Base-by-base conservation (phyloP, 345 rosid genomes). In the Excoecaria cochinchinensis region DNA sequence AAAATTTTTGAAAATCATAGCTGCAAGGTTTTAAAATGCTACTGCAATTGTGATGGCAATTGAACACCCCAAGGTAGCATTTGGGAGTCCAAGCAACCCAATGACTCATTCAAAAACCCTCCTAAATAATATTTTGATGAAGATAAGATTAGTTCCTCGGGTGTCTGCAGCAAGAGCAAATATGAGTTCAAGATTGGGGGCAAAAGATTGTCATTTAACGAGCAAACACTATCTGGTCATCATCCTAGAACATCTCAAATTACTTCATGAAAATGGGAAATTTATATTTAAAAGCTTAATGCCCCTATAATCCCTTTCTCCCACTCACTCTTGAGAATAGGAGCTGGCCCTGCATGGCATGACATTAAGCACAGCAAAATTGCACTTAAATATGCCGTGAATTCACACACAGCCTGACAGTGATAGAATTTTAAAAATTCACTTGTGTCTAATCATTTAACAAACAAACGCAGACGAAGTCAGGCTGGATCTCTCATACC, bases 361-460 rank as follows among this genome's bases (percentile, higher is more conserved):
- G 25, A 13, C 38, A 24, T 13, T 8, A 19, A 8, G 69, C 24
- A 47, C 67, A 57, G 36, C 25, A 24, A 67, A 58, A 62, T 39
- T 42, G 44, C 51, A 70, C 44, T 65, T 21, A 64, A 71, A 40
- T 64, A 44, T 40, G 48, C 19, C 36, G 42, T 53, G 14, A 63
- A 55, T 51, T 67, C 16, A 40, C n/a, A 64, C 10, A 65, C 12
- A 51, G 12, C 44, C 44, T 5, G 55, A 71, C 52, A 70, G 39
- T 67, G 69, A 70, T 19, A 58, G 24, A 66, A 79, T 46, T 51
- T 22, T 52, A 50, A 22, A 42, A n/a, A 70, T 65, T 66, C 47
- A 64, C 40, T 52, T 39, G 67, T 31, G 21, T 48, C 47, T 31
- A 17, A 24, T 53, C 78, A 69, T 52, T 46, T 22, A 55, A 40